phyloP scores from a whole-genome alignment of 2,329 filamentous ascomycete species.

The Anisogramma anomala region DNA sequence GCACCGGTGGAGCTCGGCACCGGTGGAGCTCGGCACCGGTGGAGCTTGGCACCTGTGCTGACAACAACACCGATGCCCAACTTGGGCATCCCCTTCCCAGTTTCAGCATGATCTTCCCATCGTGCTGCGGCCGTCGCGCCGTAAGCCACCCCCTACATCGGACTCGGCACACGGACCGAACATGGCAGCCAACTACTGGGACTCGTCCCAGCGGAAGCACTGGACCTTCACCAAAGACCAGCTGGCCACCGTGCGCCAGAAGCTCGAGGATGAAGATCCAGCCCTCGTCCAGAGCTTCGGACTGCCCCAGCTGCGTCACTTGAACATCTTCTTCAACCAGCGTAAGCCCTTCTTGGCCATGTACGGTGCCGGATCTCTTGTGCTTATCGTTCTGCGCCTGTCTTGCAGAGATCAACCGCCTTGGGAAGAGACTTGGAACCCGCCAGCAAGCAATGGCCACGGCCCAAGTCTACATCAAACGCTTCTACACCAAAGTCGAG shows the following conservation, averaged over 20 bases:
- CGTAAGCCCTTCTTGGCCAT: slow-evolving; percentile 38
- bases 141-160: slow-evolving; percentile 14
- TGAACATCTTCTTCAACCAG: slow-evolving; percentile 87
- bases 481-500: slow-evolving; percentile 85
- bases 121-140: slow-evolving; percentile 6
- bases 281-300: slow-evolving; percentile 67
- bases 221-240: slow-evolving; percentile 86
- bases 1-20: too few species aligned
- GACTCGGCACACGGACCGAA: slow-evolving; percentile 7
- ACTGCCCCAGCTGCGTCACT: slow-evolving; percentile 66
- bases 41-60: too few species aligned
- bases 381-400: slow-evolving; percentile 1
- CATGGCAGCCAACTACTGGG: slow-evolving; percentile 97
- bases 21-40: background rate
- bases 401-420: slow-evolving; percentile 58
- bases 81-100: too few species aligned
- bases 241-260: slow-evolving; percentile 61
- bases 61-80: too few species aligned
- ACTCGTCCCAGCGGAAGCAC: slow-evolving; percentile 77
- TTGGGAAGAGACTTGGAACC: slow-evolving; percentile 73
- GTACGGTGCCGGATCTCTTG: background rate
- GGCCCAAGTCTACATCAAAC: slow-evolving; percentile 85
- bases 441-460: slow-evolving; percentile 90
- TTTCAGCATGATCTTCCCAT: background rate
- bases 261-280: slow-evolving; percentile 66